These are phyloP conservation scores for Lonicera japonica DNA, from an alignment of 129 eudicot genomes.

Conservation along the genomic window DNA sequence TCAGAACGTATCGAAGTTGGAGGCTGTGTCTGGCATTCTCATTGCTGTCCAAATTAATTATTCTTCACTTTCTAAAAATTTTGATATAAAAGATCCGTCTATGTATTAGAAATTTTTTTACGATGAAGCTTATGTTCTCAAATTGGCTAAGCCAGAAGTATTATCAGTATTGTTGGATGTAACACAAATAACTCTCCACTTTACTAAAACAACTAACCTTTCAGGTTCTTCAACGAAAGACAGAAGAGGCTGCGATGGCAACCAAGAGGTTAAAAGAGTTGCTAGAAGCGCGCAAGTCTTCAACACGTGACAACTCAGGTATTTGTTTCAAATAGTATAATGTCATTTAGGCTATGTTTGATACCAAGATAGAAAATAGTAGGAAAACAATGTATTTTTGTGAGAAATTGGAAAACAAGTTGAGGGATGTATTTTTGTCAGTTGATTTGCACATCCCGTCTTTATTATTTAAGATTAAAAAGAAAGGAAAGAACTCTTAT, in stretches of 20 bases:
- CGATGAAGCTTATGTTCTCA: not conserved
- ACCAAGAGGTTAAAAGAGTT: constrained; percentile 95
- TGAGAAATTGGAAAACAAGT: too few relatives aligned
- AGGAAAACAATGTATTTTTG: too few relatives aligned
- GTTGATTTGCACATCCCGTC: not conserved
- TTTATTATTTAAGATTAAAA: not conserved
- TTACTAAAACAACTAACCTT: too few relatives aligned
- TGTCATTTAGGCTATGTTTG: not conserved
- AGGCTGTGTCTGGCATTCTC: too few relatives aligned
- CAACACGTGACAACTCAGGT: constrained; percentile 88
- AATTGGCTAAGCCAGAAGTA: not conserved
- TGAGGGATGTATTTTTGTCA: too few relatives aligned
- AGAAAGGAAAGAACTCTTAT: too few relatives aligned
- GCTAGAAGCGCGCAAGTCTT: constrained; percentile 88
- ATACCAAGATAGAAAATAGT: too few relatives aligned
- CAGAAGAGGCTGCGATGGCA: constrained; percentile 99
- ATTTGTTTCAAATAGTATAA: constrained; percentile 10
- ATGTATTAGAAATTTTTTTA: not conserved
- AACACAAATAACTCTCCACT: not conserved
- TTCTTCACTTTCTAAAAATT: not conserved
- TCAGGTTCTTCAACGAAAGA: constrained; percentile 98
- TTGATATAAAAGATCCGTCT: not conserved
- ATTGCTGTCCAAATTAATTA: too few relatives aligned
- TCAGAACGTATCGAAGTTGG: too few relatives aligned
- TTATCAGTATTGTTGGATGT: not conserved